phyloP scores from a whole-genome alignment of 192 early-diverging fungal genomes.

The Coemansia sp. region DNA sequence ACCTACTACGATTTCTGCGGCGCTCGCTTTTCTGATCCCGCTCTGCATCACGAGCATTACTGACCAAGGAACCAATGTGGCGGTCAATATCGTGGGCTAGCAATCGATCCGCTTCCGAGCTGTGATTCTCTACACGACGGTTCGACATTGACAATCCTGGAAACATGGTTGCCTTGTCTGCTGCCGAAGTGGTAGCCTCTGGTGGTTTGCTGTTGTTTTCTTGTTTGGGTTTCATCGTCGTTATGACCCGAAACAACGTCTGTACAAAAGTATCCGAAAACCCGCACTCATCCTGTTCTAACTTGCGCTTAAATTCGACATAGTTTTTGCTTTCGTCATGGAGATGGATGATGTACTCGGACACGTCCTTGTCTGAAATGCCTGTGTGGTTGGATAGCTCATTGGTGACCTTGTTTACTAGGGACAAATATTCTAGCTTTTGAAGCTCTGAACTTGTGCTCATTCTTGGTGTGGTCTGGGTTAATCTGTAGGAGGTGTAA shows the following conservation, averaged over 20 bases:
- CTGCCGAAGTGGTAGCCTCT: slow-evolving; percentile 44
- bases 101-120: slow-evolving; percentile 15
- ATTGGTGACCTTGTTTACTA: slow-evolving; percentile 85
- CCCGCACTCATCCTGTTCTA: slow-evolving; percentile 73
- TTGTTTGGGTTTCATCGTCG: slow-evolving; percentile 72
- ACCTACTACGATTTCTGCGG: slow-evolving; percentile 32
- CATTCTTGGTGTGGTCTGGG: neutral
- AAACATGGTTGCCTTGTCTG: slow-evolving; percentile 65
- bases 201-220: slow-evolving; percentile 10
- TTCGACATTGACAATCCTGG: slow-evolving; percentile 71
- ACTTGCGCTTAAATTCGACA: slow-evolving; percentile 63
- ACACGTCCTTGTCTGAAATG: slow-evolving; percentile 83
- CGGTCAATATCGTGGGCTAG: slow-evolving; percentile 35
- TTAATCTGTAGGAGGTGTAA: neutral
- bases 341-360: slow-evolving; percentile 89
- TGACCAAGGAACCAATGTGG: slow-evolving; percentile 38
- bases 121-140: neutral
- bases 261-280: slow-evolving; percentile 82
- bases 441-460: slow-evolving; percentile 48
- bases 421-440: slow-evolving; percentile 82
- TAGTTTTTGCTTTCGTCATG: slow-evolving; percentile 69
- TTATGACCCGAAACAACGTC: slow-evolving; percentile 84
- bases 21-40: slow-evolving; percentile 23
- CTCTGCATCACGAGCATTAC: slow-evolving; percentile 12
- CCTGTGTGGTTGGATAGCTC: slow-evolving; percentile 93